Percentiles rank a stretch among this genome's conserved stretches.
Evolutionary conservation across 108 stramenopile genomes (phyloP).

Genomic region (Phaeodactylum tricornutum): DNA sequence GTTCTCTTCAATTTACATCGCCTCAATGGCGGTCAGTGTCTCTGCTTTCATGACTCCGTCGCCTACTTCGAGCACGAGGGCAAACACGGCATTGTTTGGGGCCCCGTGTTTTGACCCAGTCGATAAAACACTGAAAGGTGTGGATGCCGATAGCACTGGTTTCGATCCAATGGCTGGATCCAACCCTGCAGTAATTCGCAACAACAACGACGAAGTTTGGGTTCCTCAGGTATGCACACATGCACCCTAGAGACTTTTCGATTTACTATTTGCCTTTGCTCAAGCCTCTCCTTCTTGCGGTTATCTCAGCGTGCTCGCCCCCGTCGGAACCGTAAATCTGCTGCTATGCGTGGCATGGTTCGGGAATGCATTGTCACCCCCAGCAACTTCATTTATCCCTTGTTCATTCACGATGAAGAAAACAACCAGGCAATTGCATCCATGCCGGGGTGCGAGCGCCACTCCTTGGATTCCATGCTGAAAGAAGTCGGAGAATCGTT

Average conservation of each 20-base stretch:
- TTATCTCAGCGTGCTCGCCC: conserved; percentile 65
- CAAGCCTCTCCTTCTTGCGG: background rate
- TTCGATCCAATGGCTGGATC: conserved; percentile 69
- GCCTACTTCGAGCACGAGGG: too few species aligned
- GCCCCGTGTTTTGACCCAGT: conserved; percentile 26
- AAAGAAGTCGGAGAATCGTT: conserved; percentile 85
- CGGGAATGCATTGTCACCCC: conserved; percentile 94
- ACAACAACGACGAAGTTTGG: conserved; percentile 79
- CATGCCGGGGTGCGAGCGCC: conserved; percentile 95
- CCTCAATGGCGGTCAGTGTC: too few species aligned
- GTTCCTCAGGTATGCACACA: conserved; percentile 47
- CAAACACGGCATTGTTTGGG: too few species aligned
- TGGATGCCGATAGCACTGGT: conserved; percentile 35
- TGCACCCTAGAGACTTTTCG: conserved; percentile 2
- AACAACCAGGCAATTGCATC: conserved; percentile 72
- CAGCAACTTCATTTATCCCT: conserved; percentile 94
- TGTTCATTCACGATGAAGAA: conserved; percentile 95
- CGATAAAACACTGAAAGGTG: conserved; percentile 54
- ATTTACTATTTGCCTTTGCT: background rate
- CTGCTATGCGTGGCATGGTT: conserved; percentile 89
- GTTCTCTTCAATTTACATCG: too few species aligned
- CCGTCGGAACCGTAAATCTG: conserved; percentile 92
- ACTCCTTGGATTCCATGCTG: conserved; percentile 81
- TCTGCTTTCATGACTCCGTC: too few species aligned
- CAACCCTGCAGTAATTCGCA: conserved; percentile 29